Evolutionary conservation across 768 basidiomycete genomes (phyloP), one percentile per base, ranked within the genome.

Genomic region (Sporobolomyces roseus): DNA sequence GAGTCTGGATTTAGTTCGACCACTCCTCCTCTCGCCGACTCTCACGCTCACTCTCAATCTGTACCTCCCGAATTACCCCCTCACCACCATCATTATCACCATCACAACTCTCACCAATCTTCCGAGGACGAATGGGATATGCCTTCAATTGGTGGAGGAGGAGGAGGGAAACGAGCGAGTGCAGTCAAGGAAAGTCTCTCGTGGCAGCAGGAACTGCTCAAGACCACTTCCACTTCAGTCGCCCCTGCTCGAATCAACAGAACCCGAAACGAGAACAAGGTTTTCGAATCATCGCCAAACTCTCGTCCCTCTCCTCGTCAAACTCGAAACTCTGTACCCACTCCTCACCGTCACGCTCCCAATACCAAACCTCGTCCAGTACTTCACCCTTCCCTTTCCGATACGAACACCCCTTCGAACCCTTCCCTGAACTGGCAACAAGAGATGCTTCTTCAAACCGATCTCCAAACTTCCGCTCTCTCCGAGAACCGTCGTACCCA

Each of bases 151-250:
- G 6, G 6, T 14, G 21, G 6, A 46, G 21, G 45, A 46, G 45
- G 13, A 46, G 45, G 45, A 46, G 45, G 45, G 23, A 23, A 7
- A 46, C 7, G 14, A 41, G 13, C 13, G 35, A 35, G 27, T 25
- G 48, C n/a, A n/a, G n/a, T 58, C 3, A 70, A 70, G 49, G 59
- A 70, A 63, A 61, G 35, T 54, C 41, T 70, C 3, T 65, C 63
- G 6, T 70, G 68, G 68, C 68, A 70, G 60, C 68, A 70, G 49
- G 68, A 70, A 54, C 41, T 70, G 30, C 63, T 70, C 48, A 35
- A 52, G 16, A 48, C 45, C 12, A 41, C n/a, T 32, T 38, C 25
- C 12, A 14, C 45, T 46, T 45, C 55, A 41, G 45, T 13, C 6
- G 45, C 45, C 23, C 21, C 45, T 13, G 17, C 38, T 41, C 38